Base-by-base conservation (phyloP, 1,139 yeast genomes). In the Hansenula lynferdii region DNA sequence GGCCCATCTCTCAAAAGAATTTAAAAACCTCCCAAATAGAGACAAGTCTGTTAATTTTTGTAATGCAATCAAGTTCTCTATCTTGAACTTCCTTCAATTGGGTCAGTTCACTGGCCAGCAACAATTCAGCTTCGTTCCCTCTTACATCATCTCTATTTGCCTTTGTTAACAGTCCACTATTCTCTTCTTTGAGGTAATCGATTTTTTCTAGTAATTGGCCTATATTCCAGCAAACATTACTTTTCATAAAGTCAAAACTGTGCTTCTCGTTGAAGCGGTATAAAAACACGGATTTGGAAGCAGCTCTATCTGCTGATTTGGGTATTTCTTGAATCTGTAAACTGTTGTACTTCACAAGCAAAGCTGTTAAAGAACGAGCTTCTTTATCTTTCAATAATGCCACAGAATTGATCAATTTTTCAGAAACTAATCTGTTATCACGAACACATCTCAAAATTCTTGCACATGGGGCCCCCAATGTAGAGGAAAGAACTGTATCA, bases 241-340 rank as follows among this genome's bases (percentile, higher is more conserved):
- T 79, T 37, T 69, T 64, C 48, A 80, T 54, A 26, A 72, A 66
- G 24, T 65, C 61, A 43, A 70, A 70, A 3, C 79, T 73, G 39
- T 72, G 70, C 23, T 57, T 59, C n/a, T 75, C 70, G 39, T 77
- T 78, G 50, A 81, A 85, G 57, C 87, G 75, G 71, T 87, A 92
- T 34, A 92, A 71, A 56, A 79, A 92, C 34, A 84, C 83, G 1
- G 97, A 83, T 50, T 95, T 79, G 31, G 87, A 80, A 0, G 97
- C 96, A 2, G 96, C 92, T 47, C 98, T 72, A 58, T 90, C 97
- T 24, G 81, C 83, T 26, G 95, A 83, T 54, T 94, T 75, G 8
- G 98, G 97, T 24, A 92, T 85, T 64, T 94, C 98, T 60, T 92
- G 97, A 33, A 83, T 72, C 57, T 83, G 89, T 20, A 82, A 62